Percentiles rank a stretch among this genome's conserved stretches.
Evolutionary conservation across 2,329 filamentous ascomycete genomes (phyloP).

Genomic region (Penicillium sp.): DNA sequence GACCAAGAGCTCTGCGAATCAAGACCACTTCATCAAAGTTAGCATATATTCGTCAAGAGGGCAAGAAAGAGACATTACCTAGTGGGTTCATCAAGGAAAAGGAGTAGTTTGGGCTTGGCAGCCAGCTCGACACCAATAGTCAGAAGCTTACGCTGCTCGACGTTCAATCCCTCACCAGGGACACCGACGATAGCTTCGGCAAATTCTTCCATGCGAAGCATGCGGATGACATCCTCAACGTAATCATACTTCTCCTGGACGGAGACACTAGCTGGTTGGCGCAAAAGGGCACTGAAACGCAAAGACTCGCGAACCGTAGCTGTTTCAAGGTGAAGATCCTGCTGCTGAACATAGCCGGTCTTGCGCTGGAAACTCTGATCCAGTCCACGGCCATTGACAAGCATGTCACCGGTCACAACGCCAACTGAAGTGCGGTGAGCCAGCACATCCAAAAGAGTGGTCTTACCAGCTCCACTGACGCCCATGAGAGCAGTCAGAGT

Average conservation of each 20-base stretch:
- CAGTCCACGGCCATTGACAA: conserved; percentile 60
- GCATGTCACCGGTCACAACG: conserved; percentile 64
- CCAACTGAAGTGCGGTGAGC: conserved; percentile 60
- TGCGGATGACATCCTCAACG: conserved; percentile 76
- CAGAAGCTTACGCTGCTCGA: conserved; percentile 67
- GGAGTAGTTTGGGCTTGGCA: conserved; percentile 80
- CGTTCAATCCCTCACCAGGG: conserved; percentile 70
- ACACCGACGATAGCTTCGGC: conserved; percentile 87
- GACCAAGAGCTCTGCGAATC: conserved; percentile 89
- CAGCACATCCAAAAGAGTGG: conserved; percentile 58
- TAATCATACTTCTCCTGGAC: conserved; percentile 75
- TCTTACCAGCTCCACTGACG: conserved; percentile 62
- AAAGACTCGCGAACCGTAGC: conserved; percentile 84
- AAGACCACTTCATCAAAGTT: conserved; percentile 60
- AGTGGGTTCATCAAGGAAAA: conserved; percentile 86
- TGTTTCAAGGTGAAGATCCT: conserved; percentile 76
- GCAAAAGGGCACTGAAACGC: conserved; percentile 79
- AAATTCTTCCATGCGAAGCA: conserved; percentile 84
- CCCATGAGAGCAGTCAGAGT: conserved; percentile 60
- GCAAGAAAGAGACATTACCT: not conserved
- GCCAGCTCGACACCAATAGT: conserved; percentile 94
- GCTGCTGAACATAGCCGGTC: conserved; percentile 67
- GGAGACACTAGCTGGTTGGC: conserved; percentile 71
- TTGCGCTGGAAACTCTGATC: conserved; percentile 62
- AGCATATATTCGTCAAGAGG: not conserved